Evolutionary conservation across 2,329 filamentous ascomycete species (phyloP).

Genomic region (Coniochaeta sp.): DNA sequence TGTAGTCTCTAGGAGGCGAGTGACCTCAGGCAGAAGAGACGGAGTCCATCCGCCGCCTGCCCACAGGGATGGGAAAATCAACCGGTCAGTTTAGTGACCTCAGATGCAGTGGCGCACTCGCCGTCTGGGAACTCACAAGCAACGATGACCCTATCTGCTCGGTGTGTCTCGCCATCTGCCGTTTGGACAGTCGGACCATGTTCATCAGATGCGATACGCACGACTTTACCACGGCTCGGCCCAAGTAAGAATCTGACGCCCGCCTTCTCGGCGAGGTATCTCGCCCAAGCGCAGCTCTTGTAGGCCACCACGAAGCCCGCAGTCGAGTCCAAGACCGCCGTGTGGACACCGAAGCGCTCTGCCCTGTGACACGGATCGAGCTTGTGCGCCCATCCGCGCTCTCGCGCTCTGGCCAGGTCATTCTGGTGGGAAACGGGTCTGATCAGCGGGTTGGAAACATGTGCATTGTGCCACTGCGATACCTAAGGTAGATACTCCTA

Average conservation of each 20-base stretch:
- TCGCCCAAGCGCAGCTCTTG: too few species aligned
- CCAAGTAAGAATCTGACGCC: constrained; percentile 32
- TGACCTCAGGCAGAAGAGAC: too few species aligned
- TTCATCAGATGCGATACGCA: not conserved
- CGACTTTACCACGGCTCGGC: not conserved
- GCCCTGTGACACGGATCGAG: too few species aligned
- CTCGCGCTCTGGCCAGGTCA: not conserved
- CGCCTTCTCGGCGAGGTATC: too few species aligned
- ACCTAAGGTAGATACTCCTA: not conserved
- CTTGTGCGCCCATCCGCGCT: too few species aligned
- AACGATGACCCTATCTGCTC: constrained; percentile 25
- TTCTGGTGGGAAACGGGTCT: not conserved
- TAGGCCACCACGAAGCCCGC: too few species aligned
- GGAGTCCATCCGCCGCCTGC: not conserved
- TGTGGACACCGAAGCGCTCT: too few species aligned
- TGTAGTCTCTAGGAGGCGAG: too few species aligned
- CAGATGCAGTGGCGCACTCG: not conserved
- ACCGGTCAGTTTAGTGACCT: too few species aligned
- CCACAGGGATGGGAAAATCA: not conserved
- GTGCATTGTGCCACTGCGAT: not conserved
- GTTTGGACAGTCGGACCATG: constrained; percentile 29
- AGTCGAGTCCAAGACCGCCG: too few species aligned
- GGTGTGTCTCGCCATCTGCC: constrained; percentile 23
- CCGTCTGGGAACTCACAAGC: constrained; percentile 21
- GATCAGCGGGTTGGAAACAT: not conserved